Evolutionary conservation across 164 flowering plant genomes (phyloP), one percentile per base, ranked within the genome.

Genomic region (Berberis thunbergii): DNA sequence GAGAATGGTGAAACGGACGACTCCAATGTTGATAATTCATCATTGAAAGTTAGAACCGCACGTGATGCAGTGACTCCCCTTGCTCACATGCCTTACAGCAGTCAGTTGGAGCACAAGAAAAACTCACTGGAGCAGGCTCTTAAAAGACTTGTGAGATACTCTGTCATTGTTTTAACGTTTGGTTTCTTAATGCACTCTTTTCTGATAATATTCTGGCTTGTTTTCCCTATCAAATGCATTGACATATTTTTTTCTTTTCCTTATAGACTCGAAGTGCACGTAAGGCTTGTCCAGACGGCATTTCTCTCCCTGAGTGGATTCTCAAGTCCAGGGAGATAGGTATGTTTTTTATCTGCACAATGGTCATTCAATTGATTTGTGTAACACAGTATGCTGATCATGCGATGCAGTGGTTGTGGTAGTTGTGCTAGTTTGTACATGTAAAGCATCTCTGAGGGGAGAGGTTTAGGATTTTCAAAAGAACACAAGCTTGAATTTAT

Each of bases 41-140:
- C 42, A 50, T 64, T 72, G 6, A 86, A 60, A 70, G 78, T 67
- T 44, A 87, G 77, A 80, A 76, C 80, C 80, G 96, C 78, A 6
- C 83, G 97, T 63, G 87, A 86, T 67, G 96, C 71, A 1, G 99
- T 87, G 70, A 83, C 99, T 67, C 96, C 99, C 41, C 87, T 91
- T 62, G 93, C 99, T 62, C 79, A 86, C 68, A 72, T 91, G 88
- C 43, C 93, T 4, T 94, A 94, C 69, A 64, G 58, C 64, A 91
- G 89, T 58, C 99, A 94, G 66, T 78, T 91, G 77, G 96, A 91
- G 75, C 86, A 86, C 68, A 94, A 94, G 79, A 87, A 80, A 78
- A 83, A 65, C 65, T 74, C 91, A 54, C 64, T 89, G 6, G 62
- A 65, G 66, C 95, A 91, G 63, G 76, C 69, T 61, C 91, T 94